Percentiles rank a stretch among this genome's conserved stretches.
Conservation (phyloP, 139 green algal species). For the Volvox reticuliferus region DNA sequence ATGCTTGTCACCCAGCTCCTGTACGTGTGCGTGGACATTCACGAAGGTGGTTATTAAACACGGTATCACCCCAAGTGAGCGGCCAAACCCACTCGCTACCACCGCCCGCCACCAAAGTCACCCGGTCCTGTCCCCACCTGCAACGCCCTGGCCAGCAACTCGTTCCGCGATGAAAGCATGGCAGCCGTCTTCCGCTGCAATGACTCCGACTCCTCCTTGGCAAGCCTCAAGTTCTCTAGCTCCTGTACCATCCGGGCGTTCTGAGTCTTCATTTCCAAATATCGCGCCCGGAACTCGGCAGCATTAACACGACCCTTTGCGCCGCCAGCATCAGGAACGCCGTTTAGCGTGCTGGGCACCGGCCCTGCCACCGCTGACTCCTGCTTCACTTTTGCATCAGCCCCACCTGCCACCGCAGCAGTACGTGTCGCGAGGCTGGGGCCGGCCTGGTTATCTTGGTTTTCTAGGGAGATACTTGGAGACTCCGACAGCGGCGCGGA, state of each 20-base stretch:
- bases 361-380: too few species aligned
- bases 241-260: not conserved
- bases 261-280: not conserved
- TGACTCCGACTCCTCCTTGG: not conserved
- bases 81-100: too few species aligned
- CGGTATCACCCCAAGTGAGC: too few species aligned
- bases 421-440: not conserved
- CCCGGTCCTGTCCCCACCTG: not conserved
- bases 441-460: not conserved
- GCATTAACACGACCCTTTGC: not conserved
- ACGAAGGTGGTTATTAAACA: too few species aligned
- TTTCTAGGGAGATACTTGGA: not conserved
- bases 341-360: not conserved
- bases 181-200: not conserved
- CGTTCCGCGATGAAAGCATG: not conserved
- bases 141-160: not conserved
- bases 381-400: too few species aligned
- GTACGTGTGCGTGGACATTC: not conserved
- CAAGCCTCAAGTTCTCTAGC: not conserved
- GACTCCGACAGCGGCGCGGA: not conserved
- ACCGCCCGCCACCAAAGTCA: too few species aligned
- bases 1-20: too few species aligned
- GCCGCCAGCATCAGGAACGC: not conserved
- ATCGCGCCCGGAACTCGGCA: constrained; percentile 19
- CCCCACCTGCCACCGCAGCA: not conserved